Conservation (phyloP, 2,329 filamentous ascomycete genomes). For the Ceratocystis lukuohia region DNA sequence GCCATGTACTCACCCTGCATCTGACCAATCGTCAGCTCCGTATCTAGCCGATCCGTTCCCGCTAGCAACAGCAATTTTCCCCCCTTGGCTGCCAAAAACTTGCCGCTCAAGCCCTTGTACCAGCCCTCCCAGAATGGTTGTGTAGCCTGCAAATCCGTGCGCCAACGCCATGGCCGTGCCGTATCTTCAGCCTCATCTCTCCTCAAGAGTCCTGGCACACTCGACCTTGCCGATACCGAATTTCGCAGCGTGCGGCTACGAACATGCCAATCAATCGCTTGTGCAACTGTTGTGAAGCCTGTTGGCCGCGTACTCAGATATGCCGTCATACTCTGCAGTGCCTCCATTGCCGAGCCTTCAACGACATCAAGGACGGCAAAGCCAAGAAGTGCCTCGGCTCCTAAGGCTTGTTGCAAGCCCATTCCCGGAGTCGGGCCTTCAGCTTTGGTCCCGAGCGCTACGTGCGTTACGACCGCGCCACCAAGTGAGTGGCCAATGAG, state of each 20-base stretch:
- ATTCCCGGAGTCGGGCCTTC: slow-evolving; percentile 58
- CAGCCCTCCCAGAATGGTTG: slow-evolving; percentile 89
- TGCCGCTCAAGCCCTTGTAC: slow-evolving; percentile 77
- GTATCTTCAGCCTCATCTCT: slow-evolving; percentile 29
- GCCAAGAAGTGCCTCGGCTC: slow-evolving; percentile 60
- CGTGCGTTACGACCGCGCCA: slow-evolving; percentile 77
- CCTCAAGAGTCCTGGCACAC: slow-evolving; percentile 66
- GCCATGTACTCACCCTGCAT: slow-evolving; percentile 61
- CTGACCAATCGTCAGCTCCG: slow-evolving; percentile 85
- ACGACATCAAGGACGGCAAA: slow-evolving; percentile 91
- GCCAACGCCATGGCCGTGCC: slow-evolving; percentile 59
- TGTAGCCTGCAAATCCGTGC: slow-evolving; percentile 69
- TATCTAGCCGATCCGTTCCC: slow-evolving; percentile 80
- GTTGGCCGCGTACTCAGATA: slow-evolving; percentile 73
- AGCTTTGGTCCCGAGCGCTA: slow-evolving; percentile 49
- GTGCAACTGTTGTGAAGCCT: slow-evolving; percentile 61
- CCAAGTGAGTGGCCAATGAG: slow-evolving; percentile 88
- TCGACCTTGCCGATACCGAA: slow-evolving; percentile 66
- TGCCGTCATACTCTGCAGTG: slow-evolving; percentile 82
- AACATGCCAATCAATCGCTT: slow-evolving; percentile 88
- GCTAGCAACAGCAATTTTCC: slow-evolving; percentile 78
- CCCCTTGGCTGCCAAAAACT: slow-evolving; percentile 69
- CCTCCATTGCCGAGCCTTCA: slow-evolving; percentile 90
- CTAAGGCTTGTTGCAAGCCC: slow-evolving; percentile 24
- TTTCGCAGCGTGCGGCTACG: slow-evolving; percentile 79